phyloP scores from a whole-genome alignment of 2,329 filamentous ascomycete genomes.

The Talaromyces sp. region DNA sequence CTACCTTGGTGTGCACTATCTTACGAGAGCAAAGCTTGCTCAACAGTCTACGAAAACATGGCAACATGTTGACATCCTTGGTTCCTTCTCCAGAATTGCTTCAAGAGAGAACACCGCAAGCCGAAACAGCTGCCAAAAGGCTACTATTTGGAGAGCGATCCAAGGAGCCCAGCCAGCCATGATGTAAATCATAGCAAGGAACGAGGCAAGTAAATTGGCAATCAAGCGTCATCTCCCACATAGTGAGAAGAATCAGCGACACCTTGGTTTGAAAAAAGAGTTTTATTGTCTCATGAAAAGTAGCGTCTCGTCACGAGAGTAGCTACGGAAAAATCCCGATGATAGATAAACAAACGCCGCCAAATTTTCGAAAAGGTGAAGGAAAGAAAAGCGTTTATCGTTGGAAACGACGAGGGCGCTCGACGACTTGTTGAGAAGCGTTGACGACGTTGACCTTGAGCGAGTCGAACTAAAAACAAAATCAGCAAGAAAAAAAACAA shows the following conservation, averaged over 20 bases:
- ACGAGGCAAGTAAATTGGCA: conserved; percentile 54
- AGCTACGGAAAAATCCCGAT: neutral
- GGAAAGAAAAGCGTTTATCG: conserved; percentile 20
- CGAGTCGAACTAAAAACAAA: conserved; percentile 71
- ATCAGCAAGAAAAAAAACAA: conserved; percentile 1
- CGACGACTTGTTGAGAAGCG: conserved; percentile 75
- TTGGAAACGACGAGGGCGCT: conserved; percentile 73
- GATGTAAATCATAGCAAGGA: conserved; percentile 3
- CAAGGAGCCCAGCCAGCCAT: neutral
- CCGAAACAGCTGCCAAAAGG: neutral
- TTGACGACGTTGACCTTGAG: conserved; percentile 94
- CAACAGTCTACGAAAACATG: conserved; percentile 17
- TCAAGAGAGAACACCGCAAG: neutral
- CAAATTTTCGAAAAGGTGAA: neutral
- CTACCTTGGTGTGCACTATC: neutral
- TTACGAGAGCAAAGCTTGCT: conserved; percentile 11
- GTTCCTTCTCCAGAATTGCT: neutral
- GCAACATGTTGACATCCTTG: neutral
- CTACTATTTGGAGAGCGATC: neutral
- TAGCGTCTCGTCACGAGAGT: conserved; percentile 22
- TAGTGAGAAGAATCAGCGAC: conserved; percentile 72
- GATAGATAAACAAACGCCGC: neutral
- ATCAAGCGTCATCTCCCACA: conserved; percentile 77
- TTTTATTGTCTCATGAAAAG: conserved; percentile 14
- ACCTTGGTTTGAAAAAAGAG: conserved; percentile 59